Evolutionary conservation across 495 filamentous ascomycete species (phyloP).

Genomic region (Physcia stellaris): DNA sequence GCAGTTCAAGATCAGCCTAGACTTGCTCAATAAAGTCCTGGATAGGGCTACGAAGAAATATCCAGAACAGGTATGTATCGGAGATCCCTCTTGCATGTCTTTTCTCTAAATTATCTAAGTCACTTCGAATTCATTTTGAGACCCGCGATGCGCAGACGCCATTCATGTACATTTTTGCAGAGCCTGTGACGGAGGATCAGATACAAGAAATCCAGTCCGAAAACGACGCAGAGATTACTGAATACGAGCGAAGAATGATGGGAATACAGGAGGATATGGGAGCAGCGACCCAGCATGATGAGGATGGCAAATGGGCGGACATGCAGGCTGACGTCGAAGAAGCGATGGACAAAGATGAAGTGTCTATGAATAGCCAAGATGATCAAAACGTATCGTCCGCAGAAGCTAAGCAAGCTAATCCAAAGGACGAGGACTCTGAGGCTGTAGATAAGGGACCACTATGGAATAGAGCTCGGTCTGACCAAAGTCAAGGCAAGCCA

Average conservation of each 20-base stretch:
- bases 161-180: slow-evolving; percentile 80
- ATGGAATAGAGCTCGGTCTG: too few species aligned
- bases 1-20: slow-evolving; percentile 75
- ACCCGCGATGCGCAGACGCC: slow-evolving; percentile 44
- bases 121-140: slow-evolving; percentile 79
- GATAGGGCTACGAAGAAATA: slow-evolving; percentile 59
- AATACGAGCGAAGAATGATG: slow-evolving; percentile 51
- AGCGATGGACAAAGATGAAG: slow-evolving; percentile 38
- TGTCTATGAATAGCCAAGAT: slow-evolving; percentile 20
- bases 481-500: too few species aligned
- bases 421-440: too few species aligned
- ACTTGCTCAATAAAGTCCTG: slow-evolving; percentile 62
- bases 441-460: too few species aligned
- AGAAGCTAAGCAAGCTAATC: too few species aligned
- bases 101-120: slow-evolving; percentile 28
- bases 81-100: neutral
- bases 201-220: slow-evolving; percentile 61
- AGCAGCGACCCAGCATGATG: slow-evolving; percentile 11
- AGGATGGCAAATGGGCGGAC: slow-evolving; percentile 33
- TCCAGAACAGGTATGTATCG: slow-evolving; percentile 39
- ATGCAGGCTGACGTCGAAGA: slow-evolving; percentile 39
- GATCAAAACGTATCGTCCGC: too few species aligned
- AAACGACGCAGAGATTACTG: slow-evolving; percentile 45
- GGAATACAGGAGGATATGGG: slow-evolving; percentile 24
- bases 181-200: slow-evolving; percentile 61